Conservation (phyloP, 331 rosid genomes). For the Dryas integrifolia region DNA sequence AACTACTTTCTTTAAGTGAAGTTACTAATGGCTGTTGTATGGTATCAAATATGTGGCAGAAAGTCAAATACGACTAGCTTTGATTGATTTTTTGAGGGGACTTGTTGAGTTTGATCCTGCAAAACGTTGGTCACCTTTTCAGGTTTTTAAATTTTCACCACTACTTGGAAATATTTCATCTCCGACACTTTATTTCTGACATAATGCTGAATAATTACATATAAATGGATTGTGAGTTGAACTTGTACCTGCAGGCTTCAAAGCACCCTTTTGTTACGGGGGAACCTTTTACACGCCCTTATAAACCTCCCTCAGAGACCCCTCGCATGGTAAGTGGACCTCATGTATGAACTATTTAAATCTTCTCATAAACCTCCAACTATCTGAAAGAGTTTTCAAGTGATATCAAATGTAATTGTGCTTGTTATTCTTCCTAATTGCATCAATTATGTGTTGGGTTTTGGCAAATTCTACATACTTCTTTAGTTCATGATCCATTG, state of each 20-base stretch:
- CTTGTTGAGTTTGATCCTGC: slow-evolving; percentile 96
- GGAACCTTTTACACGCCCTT: slow-evolving; percentile 90
- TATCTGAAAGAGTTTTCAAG: background rate
- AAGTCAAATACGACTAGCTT: slow-evolving; percentile 78
- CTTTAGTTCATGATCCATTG: background rate
- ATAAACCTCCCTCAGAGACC: slow-evolving; percentile 79
- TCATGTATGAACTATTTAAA: slow-evolving; percentile 11
- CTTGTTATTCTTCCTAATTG: background rate
- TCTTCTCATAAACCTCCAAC: slow-evolving; percentile 21
- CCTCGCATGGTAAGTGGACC: slow-evolving; percentile 79
- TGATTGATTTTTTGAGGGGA: slow-evolving; percentile 91
- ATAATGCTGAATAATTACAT: slow-evolving; percentile 23
- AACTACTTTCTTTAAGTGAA: slow-evolving; percentile 5
- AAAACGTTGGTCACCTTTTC: slow-evolving; percentile 98
- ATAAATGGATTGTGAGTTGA: slow-evolving; percentile 27
- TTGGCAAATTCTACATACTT: background rate
- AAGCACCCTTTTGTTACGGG: slow-evolving; percentile 98
- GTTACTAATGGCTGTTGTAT: slow-evolving; percentile 31
- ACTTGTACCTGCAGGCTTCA: slow-evolving; percentile 72
- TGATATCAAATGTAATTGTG: background rate
- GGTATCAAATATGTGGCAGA: slow-evolving; percentile 55
- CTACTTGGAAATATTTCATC: background rate
- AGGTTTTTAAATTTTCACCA: slow-evolving; percentile 46
- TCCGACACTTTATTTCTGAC: slow-evolving; percentile 29
- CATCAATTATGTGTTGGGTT: background rate